A percentile compares a stretch with the other conserved stretches of the same genome.
These are phyloP conservation scores for Kwoniella newhampshirensis DNA, from an alignment of 768 basidiomycete genomes.

Conservation along the genomic window DNA sequence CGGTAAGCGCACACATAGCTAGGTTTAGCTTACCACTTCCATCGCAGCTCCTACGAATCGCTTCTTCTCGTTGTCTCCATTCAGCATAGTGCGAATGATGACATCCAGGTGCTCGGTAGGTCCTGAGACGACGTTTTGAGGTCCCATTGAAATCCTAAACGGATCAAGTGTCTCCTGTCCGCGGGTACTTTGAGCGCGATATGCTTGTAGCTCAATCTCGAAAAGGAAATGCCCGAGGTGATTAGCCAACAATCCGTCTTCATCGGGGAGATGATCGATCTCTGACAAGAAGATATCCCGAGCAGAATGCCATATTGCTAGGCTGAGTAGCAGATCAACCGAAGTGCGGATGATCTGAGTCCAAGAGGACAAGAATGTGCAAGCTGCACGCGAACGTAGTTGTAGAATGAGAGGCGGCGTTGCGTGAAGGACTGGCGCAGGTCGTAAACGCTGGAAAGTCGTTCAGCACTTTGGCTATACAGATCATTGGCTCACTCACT, in stretches of 20 bases:
- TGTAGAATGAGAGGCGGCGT: slow-evolving; percentile 32
- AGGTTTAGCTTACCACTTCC: slow-evolving; percentile 11
- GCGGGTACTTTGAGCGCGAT: not conserved
- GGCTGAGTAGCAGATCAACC: slow-evolving; percentile 2
- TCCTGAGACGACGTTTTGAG: slow-evolving; percentile 1
- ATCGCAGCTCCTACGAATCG: slow-evolving; percentile 12
- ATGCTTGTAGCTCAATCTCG: slow-evolving; percentile 15
- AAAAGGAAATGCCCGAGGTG: slow-evolving; percentile 13
- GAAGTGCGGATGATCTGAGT: slow-evolving; percentile 1
- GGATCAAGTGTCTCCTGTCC: slow-evolving; percentile 10
- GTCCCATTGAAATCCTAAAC: slow-evolving; percentile 16
- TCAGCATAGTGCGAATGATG: not conserved
- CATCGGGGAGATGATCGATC: slow-evolving; percentile 20
- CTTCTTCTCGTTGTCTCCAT: not conserved
- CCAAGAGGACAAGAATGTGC: slow-evolving; percentile 15
- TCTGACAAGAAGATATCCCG: slow-evolving; percentile 12
- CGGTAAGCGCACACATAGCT: not conserved
- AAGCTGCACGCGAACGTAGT: slow-evolving; percentile 21
- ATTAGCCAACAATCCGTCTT: slow-evolving; percentile 11
- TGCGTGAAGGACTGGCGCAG: slow-evolving; percentile 40
- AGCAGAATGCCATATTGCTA: slow-evolving; percentile 5
- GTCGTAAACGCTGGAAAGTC: slow-evolving; percentile 27
- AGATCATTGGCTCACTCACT: slow-evolving; percentile 16
- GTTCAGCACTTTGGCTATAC: not conserved
- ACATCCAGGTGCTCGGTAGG: slow-evolving; percentile 12